Conservation (phyloP, 2,329 filamentous ascomycete genomes). For the Fusarium nodosum region DNA sequence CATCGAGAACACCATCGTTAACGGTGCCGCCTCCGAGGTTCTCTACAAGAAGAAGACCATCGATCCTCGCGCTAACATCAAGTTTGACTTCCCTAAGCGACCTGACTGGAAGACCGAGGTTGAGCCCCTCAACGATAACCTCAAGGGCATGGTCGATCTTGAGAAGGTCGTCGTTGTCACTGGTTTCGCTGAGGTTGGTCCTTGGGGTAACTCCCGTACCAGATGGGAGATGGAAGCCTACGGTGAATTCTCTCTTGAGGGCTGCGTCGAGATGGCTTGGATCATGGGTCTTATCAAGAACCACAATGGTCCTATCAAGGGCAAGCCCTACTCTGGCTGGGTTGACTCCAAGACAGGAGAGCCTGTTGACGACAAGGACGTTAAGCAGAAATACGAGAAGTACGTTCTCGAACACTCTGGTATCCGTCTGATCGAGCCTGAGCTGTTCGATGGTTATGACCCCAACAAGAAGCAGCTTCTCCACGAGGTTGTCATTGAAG, state of each 20-base stretch:
- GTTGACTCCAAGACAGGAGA: conserved; percentile 95
- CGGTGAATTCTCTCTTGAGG: conserved; percentile 96
- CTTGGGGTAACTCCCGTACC: conserved; percentile 98
- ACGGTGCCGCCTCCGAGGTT: conserved; percentile 91
- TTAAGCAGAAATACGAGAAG: conserved; percentile 98
- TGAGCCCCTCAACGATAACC: conserved; percentile 85
- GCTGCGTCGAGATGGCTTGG: conserved; percentile 99
- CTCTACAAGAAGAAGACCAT: conserved; percentile 96
- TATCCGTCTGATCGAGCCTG: conserved; percentile 97
- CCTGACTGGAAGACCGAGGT: conserved; percentile 94
- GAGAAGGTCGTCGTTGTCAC: conserved; percentile 98
- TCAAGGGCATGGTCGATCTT: conserved; percentile 98
- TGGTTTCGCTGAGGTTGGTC: conserved; percentile 94
- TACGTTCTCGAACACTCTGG: conserved; percentile 95
- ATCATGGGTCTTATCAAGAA: conserved; percentile 99
- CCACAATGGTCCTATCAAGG: conserved; percentile 95
- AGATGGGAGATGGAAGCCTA: conserved; percentile 99
- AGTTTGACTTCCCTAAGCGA: conserved; percentile 92
- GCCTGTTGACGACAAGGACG: conserved; percentile 96
- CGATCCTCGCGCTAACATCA: conserved; percentile 96
- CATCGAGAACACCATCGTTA: conserved; percentile 97
- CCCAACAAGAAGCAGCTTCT: conserved; percentile 98
- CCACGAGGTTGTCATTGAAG: conserved; percentile 96
- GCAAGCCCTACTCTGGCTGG: conserved; percentile 96
- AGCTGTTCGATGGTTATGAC: conserved; percentile 96